These are phyloP conservation scores for Rosa persica DNA, from an alignment of 306 rosid species.

Conservation along the genomic window DNA sequence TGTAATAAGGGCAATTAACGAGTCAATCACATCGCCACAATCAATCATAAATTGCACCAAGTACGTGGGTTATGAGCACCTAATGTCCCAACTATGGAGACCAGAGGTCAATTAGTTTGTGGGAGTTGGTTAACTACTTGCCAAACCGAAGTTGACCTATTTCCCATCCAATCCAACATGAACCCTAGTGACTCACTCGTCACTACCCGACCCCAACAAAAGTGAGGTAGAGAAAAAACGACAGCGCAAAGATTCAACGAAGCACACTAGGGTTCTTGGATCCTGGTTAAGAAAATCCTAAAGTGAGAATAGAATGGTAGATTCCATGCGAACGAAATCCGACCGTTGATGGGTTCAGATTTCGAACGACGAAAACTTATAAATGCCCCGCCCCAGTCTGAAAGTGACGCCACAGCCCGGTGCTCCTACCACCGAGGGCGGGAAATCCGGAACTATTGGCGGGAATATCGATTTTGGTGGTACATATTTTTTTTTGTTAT, in stretches of 20 bases:
- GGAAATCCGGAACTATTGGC: conserved; percentile 12
- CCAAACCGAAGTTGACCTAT: conserved; percentile 15
- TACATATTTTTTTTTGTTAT: neutral
- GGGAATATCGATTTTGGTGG: conserved; percentile 1
- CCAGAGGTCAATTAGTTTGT: conserved; percentile 2
- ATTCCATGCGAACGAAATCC: neutral
- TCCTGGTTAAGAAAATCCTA: neutral
- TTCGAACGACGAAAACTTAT: conserved; percentile 9
- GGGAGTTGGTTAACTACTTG: conserved; percentile 22
- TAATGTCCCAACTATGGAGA: neutral
- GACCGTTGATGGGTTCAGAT: conserved; percentile 13
- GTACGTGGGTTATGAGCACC: neutral
- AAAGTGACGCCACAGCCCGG: conserved; percentile 14
- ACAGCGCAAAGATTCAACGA: neutral
- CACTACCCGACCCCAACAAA: neutral
- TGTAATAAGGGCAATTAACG: neutral
- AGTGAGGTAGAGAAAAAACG: neutral
- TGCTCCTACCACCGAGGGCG: conserved; percentile 1
- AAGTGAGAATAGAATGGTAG: neutral
- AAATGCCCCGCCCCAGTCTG: neutral
- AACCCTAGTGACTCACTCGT: neutral
- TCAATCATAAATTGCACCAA: neutral
- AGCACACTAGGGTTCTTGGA: conserved; percentile 9
- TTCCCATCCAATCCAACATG: neutral
- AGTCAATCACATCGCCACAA: neutral